These are phyloP conservation scores for Pistacia integerrima DNA, from an alignment of 345 rosid genomes.

Conservation along the genomic window DNA sequence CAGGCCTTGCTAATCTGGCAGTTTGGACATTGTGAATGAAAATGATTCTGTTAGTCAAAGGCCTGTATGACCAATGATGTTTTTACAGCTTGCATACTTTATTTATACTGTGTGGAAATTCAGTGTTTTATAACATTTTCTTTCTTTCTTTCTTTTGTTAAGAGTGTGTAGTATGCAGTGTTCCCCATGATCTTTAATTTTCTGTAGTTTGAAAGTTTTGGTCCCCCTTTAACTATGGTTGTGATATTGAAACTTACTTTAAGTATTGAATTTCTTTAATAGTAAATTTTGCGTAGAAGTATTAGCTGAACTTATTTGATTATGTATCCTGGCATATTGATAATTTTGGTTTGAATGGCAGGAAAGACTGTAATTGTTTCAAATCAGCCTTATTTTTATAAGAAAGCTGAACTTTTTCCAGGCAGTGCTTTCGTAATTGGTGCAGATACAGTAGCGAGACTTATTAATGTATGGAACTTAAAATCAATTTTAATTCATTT, in stretches of 20 bases:
- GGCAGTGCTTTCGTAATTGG: slow-evolving; percentile 96
- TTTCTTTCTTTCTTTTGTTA: neutral
- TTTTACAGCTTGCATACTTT: neutral
- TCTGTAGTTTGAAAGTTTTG: slow-evolving; percentile 7
- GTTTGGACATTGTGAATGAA: slow-evolving; percentile 3
- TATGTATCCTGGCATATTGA: neutral
- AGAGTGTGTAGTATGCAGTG: neutral
- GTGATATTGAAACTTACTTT: neutral
- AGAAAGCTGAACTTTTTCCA: slow-evolving; percentile 92
- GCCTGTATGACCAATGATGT: neutral
- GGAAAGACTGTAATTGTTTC: slow-evolving; percentile 88
- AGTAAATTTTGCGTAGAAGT: neutral
- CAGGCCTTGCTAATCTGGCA: neutral
- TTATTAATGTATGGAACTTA: slow-evolving; percentile 61
- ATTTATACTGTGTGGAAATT: neutral
- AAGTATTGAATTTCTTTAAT: neutral
- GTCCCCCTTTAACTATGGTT: neutral
- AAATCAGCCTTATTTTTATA: slow-evolving; percentile 92
- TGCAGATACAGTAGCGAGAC: slow-evolving; percentile 88
- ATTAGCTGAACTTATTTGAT: neutral
- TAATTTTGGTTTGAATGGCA: slow-evolving; percentile 38
- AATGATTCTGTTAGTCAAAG: slow-evolving; percentile 7
- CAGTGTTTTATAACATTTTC: neutral
- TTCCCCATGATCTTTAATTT: neutral
- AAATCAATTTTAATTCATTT: slow-evolving; percentile 6